Evolutionary conservation across 306 rosid species (phyloP), one percentile per base, ranked within the genome.

Genomic region (Arachis stenosperma): DNA sequence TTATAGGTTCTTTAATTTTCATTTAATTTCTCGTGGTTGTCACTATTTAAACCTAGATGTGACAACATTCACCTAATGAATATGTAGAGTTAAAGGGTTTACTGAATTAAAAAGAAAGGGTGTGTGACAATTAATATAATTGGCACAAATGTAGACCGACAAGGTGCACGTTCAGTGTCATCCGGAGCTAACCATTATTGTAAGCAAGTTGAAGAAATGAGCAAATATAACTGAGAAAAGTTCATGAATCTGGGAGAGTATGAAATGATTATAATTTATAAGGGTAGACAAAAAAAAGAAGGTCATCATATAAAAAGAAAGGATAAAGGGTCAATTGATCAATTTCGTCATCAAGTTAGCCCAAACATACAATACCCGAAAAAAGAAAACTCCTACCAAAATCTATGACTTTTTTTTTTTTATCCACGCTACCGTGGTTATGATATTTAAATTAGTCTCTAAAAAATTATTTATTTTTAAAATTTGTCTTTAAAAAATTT

Each of bases 91-190:
- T 64, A 46, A 80, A 74, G 42, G 42, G 27, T 52, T 52, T 70
- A 29, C 44, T 7, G 7, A 14, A 36, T 6, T 44, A 6, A 50
- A 41, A 78, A 69, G 67, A 67, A 41, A 70, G 40, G 67, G 52
- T 5, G 44, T 57, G 73, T 48, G 70, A 58, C 81, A 82, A 68
- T 17, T 70, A 2, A 33, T 33, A 69, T 51, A 41, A 82, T 67
- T 69, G 68, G 71, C 75, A 54, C 64, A 82, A 75, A 67, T 64
- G 44, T 72, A 66, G 46, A 41, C 74, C 81, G 86, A 84, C 84
- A 84, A 66, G 83, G 65, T 81, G 85, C 82, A 86, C 73, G 70
- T 74, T 73, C 75, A 33, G 50, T 81, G 75, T 70, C 82, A 71
- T 62, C 29, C 70, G 46, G 71, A 54, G 75, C 5, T 53, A 62